These are phyloP conservation scores for Ampelocalamus luodianensis DNA, from an alignment of 176 grass and related monocot species.

Conservation along the genomic window DNA sequence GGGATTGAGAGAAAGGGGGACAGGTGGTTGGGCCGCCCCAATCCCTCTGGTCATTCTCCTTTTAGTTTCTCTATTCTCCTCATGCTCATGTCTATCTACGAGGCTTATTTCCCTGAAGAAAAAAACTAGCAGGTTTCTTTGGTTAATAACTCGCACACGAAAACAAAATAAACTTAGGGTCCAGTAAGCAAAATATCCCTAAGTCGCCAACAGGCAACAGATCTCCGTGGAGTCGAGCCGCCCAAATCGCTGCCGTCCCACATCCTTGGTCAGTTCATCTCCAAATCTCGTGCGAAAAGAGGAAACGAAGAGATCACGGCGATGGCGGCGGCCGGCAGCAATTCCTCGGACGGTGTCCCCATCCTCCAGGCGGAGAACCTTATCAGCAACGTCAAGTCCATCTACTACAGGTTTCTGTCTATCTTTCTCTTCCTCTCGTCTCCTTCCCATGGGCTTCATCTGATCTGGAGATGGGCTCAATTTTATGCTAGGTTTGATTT, in stretches of 20 bases:
- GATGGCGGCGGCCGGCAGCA: constrained; percentile 45
- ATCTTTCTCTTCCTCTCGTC: neutral
- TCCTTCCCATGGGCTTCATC: neutral
- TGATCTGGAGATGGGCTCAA: neutral
- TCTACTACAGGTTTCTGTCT: constrained; percentile 66
- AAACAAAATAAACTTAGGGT: neutral
- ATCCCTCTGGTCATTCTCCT: no score
- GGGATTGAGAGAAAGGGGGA: no score
- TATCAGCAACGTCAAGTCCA: constrained; percentile 76
- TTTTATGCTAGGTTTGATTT: neutral
- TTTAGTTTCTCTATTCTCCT: no score
- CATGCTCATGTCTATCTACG: no score
- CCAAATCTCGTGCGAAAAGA: constrained; percentile 26
- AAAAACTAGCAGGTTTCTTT: no score
- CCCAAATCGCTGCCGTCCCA: constrained; percentile 3
- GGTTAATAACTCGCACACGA: neutral
- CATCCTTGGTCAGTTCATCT: neutral
- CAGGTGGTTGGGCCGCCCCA: no score
- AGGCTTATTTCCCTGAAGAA: no score
- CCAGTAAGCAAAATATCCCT: neutral
- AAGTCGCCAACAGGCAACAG: neutral
- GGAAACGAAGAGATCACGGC: neutral
- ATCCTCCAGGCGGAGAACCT: constrained; percentile 77
- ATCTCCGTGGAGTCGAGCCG: neutral
- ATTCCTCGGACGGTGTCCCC: constrained; percentile 45